Conservation (phyloP, 2,329 filamentous ascomycete genomes). For the Epicoccum sorghinum region DNA sequence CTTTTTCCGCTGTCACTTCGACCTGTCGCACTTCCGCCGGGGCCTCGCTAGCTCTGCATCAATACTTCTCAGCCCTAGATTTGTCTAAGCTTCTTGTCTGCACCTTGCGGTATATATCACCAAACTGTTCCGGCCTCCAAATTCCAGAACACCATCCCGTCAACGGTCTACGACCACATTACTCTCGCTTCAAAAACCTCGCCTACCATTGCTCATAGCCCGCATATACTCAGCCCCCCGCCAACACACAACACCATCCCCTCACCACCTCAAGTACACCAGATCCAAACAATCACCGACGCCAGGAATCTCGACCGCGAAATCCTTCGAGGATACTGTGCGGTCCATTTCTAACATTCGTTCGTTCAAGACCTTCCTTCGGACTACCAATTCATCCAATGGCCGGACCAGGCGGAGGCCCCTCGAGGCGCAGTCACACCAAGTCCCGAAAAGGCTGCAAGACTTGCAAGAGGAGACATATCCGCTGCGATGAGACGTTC, state of each 20-base stretch:
- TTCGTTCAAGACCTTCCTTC: slow-evolving; percentile 16
- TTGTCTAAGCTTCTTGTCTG: slow-evolving; percentile 39
- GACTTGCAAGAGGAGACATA: slow-evolving; percentile 96
- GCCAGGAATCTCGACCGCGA: slow-evolving; percentile 20
- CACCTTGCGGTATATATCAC: slow-evolving; percentile 44
- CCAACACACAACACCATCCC: slow-evolving; percentile 23
- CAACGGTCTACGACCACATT: slow-evolving; percentile 42
- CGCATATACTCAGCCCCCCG: slow-evolving; percentile 41
- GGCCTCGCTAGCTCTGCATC: slow-evolving; percentile 17
- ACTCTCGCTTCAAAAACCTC: slow-evolving; percentile 39
- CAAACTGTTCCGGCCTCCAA: slow-evolving; percentile 33
- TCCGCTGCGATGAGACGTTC: slow-evolving; percentile 96
- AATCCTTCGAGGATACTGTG: slow-evolving; percentile 17
- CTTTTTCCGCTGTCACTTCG: slow-evolving; percentile 19
- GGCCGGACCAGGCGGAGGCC: slow-evolving; percentile 94
- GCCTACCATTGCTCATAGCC: slow-evolving; percentile 36
- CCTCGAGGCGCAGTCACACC: slow-evolving; percentile 89
- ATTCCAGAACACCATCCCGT: slow-evolving; percentile 36
- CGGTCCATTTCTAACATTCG: slow-evolving; percentile 24
- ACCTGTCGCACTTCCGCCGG: slow-evolving; percentile 17
- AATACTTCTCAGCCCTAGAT: slow-evolving; percentile 21
- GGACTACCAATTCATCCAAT: slow-evolving; percentile 55
- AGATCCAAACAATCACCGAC: slow-evolving; percentile 18
- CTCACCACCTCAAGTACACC: slow-evolving; percentile 19
- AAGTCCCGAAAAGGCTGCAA: slow-evolving; percentile 99